A percentile compares a stretch with the other conserved stretches of the same genome.
These are phyloP conservation scores for Scutellaria baicalensis DNA, from an alignment of 257 asterid genomes.

Conservation along the genomic window DNA sequence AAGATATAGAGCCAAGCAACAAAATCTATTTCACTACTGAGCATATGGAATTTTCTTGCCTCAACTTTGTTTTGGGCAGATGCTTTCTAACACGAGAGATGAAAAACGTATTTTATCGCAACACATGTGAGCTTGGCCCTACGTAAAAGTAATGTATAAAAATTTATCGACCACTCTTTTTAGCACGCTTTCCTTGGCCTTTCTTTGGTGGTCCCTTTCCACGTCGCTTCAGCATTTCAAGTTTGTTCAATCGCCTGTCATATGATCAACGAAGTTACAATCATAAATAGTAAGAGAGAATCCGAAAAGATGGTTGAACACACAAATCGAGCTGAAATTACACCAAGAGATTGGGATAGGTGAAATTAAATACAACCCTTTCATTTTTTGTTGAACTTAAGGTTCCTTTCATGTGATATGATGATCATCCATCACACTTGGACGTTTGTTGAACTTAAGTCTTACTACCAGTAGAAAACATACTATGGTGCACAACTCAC, in stretches of 20 bases:
- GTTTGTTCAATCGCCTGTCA: conserved; percentile 65
- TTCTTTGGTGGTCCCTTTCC: conserved; percentile 94
- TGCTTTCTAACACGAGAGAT: too few species aligned
- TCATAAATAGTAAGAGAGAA: background rate
- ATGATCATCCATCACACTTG: background rate
- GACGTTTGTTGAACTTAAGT: background rate
- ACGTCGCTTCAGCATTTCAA: conserved; percentile 86
- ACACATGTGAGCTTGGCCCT: too few species aligned
- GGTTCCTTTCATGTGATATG: background rate
- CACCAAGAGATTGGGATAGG: background rate
- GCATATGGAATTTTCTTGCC: too few species aligned
- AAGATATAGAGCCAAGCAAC: too few species aligned
- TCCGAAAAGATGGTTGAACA: background rate
- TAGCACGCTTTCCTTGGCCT: conserved; percentile 89
- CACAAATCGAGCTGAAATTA: background rate
- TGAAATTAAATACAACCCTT: background rate
- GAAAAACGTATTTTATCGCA: too few species aligned
- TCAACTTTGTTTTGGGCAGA: too few species aligned
- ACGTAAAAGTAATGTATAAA: too few species aligned
- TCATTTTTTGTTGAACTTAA: background rate
- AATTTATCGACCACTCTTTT: conserved; percentile 45
- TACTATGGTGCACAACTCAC: background rate
- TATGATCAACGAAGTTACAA: conserved; percentile 4
- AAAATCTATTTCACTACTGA: too few species aligned
- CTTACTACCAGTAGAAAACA: too few species aligned